Evolutionary conservation across 2,329 filamentous ascomycete genomes (phyloP).

Genomic region (Exophiala oligosperma): DNA sequence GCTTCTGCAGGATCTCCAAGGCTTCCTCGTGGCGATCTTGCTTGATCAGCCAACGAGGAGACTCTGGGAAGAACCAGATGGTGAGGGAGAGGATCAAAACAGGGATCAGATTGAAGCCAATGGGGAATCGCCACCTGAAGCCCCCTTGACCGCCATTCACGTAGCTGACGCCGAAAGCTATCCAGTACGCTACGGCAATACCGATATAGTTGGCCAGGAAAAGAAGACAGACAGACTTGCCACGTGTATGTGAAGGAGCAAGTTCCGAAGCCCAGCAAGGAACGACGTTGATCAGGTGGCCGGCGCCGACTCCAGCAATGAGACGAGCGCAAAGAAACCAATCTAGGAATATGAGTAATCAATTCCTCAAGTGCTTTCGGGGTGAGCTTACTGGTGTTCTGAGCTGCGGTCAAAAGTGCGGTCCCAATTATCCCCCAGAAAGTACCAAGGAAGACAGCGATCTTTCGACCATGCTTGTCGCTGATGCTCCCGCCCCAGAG

Average conservation of each 20-base stretch:
- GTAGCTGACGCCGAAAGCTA: slow-evolving; percentile 30
- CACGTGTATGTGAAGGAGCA: slow-evolving; percentile 23
- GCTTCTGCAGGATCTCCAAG: slow-evolving; percentile 26
- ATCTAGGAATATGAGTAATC: slow-evolving; percentile 20
- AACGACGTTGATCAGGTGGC: slow-evolving; percentile 28
- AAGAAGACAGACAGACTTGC: slow-evolving; percentile 27
- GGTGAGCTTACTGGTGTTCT: too few relatives aligned
- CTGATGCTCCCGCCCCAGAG: slow-evolving; percentile 26
- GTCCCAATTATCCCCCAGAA: slow-evolving; percentile 13
- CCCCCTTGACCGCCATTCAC: slow-evolving; percentile 8
- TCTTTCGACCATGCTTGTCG: slow-evolving; percentile 28
- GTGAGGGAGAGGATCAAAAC: slow-evolving; percentile 25
- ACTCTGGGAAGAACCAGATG: slow-evolving; percentile 29
- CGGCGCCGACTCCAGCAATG: slow-evolving; percentile 31
- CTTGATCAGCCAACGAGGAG: slow-evolving; percentile 32
- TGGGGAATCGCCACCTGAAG: slow-evolving; percentile 32
- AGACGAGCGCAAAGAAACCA: slow-evolving; percentile 24
- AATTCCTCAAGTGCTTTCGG: too few relatives aligned
- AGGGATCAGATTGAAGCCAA: slow-evolving; percentile 28
- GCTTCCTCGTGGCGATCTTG: slow-evolving; percentile 27
- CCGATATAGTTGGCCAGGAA: slow-evolving; percentile 34
- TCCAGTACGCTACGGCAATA: slow-evolving; percentile 32
- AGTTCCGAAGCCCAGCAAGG: slow-evolving; percentile 30
- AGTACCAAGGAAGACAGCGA: slow-evolving; percentile 29
- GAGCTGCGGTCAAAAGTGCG: too few relatives aligned